Evolutionary conservation across 2,329 filamentous ascomycete species (phyloP), one percentile per base, ranked within the genome.

Genomic region (Verticillium nonalfalfae): DNA sequence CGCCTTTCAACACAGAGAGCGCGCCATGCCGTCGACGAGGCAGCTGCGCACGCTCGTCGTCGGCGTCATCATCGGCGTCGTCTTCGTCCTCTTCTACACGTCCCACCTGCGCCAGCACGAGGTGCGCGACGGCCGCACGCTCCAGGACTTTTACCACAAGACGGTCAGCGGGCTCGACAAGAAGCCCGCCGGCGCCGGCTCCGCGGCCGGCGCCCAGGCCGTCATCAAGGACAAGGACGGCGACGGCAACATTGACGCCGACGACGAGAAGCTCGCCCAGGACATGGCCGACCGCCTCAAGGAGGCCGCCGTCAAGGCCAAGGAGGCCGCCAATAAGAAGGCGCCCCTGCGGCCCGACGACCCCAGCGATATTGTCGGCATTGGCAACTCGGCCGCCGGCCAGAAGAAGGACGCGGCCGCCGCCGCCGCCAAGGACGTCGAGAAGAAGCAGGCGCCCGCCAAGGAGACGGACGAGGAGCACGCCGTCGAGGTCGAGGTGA

Each of bases 41-140:
- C 87, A 91, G 68, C 71, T 91, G 68, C 87, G 88, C 71, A 78
- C 89, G 67, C 77, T 92, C 61, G 78, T 85, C 65, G 78, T 93
- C 69, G 79, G 88, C 61, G 79, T 87, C 61, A 67, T 93, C 67
- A 79, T 87, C 66, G 79, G 84, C 62, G 75, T 94, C 63, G 76
- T 94, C 67, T 81, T 88, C 56, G 77, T 89, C 60, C 79, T 96
- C 67, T 92, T 94, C 78, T 88, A 91, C 72, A 89, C 88, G 21
- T 83, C 82, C n/a, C 81, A 81, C 57, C 77, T 84, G 59, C 80
- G 82, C 61, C 77, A 82, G 58, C 78, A 79, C 38, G 73, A 77
- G 63, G 78, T 78, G 57, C 80, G 75, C 54, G 80, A 82, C 68
- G 67, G 69, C 35, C 73, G 70, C 58, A 74, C 76, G 39, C 68